Evolutionary conservation across 2,329 filamentous ascomycete genomes (phyloP).

Genomic region (Apiospora arundinis): DNA sequence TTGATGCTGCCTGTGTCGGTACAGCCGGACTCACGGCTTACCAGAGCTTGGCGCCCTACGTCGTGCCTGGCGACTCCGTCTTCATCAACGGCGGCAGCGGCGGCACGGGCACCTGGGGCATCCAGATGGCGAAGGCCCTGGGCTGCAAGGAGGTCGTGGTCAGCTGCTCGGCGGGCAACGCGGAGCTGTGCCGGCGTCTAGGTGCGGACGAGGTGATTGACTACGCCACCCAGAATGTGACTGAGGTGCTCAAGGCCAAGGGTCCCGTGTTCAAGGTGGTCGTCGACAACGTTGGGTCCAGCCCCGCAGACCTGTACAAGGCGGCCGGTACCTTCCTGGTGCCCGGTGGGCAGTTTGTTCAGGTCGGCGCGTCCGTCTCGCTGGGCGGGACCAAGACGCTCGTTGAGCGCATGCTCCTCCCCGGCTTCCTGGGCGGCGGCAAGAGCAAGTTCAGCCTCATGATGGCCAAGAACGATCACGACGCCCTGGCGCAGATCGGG

Average conservation of each 20-base stretch:
- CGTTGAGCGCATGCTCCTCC: conserved; percentile 35
- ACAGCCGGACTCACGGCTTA: conserved; percentile 56
- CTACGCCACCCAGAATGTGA: conserved; percentile 58
- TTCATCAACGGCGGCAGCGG: conserved; percentile 72
- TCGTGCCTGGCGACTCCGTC: conserved; percentile 53
- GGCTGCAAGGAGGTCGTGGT: conserved; percentile 63
- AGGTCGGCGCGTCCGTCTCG: conserved; percentile 51
- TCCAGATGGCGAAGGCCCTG: conserved; percentile 68
- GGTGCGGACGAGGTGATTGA: conserved; percentile 69
- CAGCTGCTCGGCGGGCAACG: conserved; percentile 64
- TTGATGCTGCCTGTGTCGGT: conserved; percentile 50
- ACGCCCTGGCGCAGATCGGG: conserved; percentile 56
- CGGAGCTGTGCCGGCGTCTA: conserved; percentile 60
- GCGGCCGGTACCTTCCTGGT: conserved; percentile 57
- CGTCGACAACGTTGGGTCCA: conserved; percentile 62
- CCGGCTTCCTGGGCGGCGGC: conserved; percentile 46
- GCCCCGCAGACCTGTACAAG: conserved; percentile 57
- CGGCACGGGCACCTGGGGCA: conserved; percentile 63
- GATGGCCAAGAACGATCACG: conserved; percentile 43
- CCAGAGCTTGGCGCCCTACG: conserved; percentile 53
- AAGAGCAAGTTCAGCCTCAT: conserved; percentile 50
- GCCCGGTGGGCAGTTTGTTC: conserved; percentile 56
- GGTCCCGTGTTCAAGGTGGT: conserved; percentile 58
- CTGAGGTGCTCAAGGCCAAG: conserved; percentile 51
- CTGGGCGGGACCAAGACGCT: conserved; percentile 28